Percentiles rank a stretch among this genome's conserved stretches.
Evolutionary conservation across 2,329 filamentous ascomycete genomes (phyloP).

Genomic region (Penicillium aurantiogriseum): DNA sequence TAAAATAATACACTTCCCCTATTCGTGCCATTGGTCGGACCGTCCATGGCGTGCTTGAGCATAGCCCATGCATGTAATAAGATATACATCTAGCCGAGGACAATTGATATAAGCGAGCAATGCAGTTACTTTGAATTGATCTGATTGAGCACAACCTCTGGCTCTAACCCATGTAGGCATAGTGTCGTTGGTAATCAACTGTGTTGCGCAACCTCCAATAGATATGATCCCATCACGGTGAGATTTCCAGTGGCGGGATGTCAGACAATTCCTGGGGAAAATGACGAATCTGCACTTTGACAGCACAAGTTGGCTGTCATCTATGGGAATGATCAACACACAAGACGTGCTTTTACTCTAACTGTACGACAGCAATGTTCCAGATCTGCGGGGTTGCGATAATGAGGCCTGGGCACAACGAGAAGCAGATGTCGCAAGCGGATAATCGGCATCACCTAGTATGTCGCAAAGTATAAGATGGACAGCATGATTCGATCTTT

Average conservation of each 20-base stretch:
- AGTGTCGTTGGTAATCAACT: neutral
- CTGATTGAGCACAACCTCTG: neutral
- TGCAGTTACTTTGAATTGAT: neutral
- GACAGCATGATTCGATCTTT: fast-evolving
- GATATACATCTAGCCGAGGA: neutral
- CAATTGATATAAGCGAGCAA: neutral
- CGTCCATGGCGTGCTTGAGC: neutral
- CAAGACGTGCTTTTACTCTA: slow-evolving; percentile 6
- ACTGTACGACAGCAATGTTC: slow-evolving; percentile 5
- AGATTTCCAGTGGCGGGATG: slow-evolving; percentile 8
- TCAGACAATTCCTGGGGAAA: slow-evolving; percentile 12
- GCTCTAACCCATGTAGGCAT: neutral
- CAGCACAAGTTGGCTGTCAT: neutral
- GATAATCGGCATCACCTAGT: slow-evolving; percentile 1
- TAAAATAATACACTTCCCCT: neutral
- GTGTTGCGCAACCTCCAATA: slow-evolving; percentile 10
- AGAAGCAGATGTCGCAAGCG: neutral
- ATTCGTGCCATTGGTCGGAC: neutral
- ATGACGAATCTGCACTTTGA: slow-evolving; percentile 9
- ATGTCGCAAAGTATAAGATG: neutral
- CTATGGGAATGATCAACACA: neutral
- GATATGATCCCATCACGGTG: slow-evolving; percentile 3
- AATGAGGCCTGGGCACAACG: neutral
- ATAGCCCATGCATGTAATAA: neutral
- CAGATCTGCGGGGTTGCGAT: neutral